Base-by-base conservation (phyloP, 1,284 basidiomycete species). In the Pseudozyma tsukubaensis region DNA sequence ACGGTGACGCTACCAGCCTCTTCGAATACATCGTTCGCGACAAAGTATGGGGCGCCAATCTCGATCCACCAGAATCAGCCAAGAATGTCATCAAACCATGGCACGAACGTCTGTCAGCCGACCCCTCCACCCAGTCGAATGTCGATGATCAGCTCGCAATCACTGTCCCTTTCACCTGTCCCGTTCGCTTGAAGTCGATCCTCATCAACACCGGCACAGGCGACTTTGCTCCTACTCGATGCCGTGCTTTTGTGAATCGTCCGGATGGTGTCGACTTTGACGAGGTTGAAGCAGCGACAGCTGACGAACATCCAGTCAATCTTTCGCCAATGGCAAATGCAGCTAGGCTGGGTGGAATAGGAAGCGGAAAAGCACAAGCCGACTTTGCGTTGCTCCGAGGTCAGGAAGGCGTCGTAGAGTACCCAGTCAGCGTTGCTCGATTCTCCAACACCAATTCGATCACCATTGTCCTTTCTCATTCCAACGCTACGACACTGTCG, bases 91-190 rank as follows among this genome's bases (percentile, higher is more conserved):
- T 83, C 73, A 83, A 83, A 60, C 82, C 81, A 4, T 83, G 82
- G 82, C 64, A 83, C 55, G 53, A 77, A 49, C 69, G 81, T 18
- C 59, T 76, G 18, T 62, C 76, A 8, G 51, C 73, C 7, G 59
- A 69, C 0, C 61, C 55, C n/a, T 81, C 51, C 39, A 71, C 74
- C 5, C 80, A 83, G 61, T 82, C 79, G 57, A 78, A 78, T 43
- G 81, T 81, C 35, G 82, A 83, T 51, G 82, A 83, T 59, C 78
- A 81, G 70, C 77, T 83, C 50, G 80, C 81, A 56, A 74, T 83
- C 67, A 83, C 72, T 24, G 69, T 83, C 4, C 82, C 82, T 12
- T 83, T 83, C 55, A 79, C 77, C 14, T 74, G 69, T 34, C 80
- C 78, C 0, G 81, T 83, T n/a, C 57, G 78, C 7, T 58, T 83